Evolutionary conservation across 2,329 filamentous ascomycete genomes (phyloP).

Genomic region (Botrytis fragariae): DNA sequence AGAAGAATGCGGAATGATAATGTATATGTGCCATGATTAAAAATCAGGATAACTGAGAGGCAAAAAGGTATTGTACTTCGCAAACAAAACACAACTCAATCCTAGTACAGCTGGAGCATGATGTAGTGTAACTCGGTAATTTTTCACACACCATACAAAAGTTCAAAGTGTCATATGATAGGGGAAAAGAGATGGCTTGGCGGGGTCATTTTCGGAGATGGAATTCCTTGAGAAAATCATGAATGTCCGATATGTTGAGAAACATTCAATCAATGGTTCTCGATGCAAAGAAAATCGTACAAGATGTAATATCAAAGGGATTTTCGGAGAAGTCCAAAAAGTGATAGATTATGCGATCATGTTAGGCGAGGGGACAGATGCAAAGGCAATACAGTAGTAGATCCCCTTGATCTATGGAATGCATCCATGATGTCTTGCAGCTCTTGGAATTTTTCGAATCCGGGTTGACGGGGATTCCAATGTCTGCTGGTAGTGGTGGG

Average conservation of each 20-base stretch:
- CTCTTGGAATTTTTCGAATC: constrained; percentile 7
- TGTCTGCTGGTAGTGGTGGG: background rate
- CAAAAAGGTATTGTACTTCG: background rate
- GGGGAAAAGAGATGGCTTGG: background rate
- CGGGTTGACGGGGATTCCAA: constrained; percentile 10
- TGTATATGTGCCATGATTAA: background rate
- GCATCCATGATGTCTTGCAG: constrained; percentile 15
- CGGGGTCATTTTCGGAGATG: background rate
- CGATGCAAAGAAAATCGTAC: background rate
- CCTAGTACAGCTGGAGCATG: background rate
- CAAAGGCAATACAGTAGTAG: background rate
- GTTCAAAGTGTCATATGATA: constrained; percentile 10
- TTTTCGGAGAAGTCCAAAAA: background rate
- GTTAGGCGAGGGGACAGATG: background rate
- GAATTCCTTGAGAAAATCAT: background rate
- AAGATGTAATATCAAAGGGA: background rate
- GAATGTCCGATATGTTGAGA: constrained; percentile 10
- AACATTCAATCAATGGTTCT: background rate
- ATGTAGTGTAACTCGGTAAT: background rate
- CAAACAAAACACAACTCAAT: background rate
- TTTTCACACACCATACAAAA: background rate
- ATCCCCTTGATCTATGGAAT: constrained; percentile 8
- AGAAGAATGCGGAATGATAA: background rate
- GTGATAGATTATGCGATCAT: constrained; percentile 14
- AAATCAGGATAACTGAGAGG: background rate